phyloP scores from a whole-genome alignment of 345 rosid genomes.

The Arabidopsis thaliana region TAIR10.1 NC_003076.8:20037001-20037500 shows the following conservation, averaged over 20 bases:
- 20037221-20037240: constrained; percentile 14
- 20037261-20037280: constrained; percentile 32
- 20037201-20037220: neutral
- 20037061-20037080: constrained; percentile 3
- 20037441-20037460: constrained; percentile 74
- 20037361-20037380: constrained; percentile 66
- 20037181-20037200: constrained; percentile 11
- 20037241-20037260: neutral
- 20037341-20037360: constrained; percentile 53
- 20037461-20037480: constrained; percentile 80
- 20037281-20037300: constrained; percentile 21
- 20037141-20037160: neutral
- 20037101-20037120: constrained; percentile 17
- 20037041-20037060: neutral
- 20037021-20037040: neutral
- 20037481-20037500: constrained; percentile 79
- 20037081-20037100: neutral
- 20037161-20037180: constrained; percentile 30
- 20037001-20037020: neutral
- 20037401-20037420: constrained; percentile 62
- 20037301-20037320: constrained; percentile 49
- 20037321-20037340: constrained; percentile 37
- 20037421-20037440: constrained; percentile 71
- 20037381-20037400: constrained; percentile 60
- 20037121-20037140: constrained; percentile 30